phyloP scores from a whole-genome alignment of 805 yeast genomes.

The Candida jianshihensis region DNA sequence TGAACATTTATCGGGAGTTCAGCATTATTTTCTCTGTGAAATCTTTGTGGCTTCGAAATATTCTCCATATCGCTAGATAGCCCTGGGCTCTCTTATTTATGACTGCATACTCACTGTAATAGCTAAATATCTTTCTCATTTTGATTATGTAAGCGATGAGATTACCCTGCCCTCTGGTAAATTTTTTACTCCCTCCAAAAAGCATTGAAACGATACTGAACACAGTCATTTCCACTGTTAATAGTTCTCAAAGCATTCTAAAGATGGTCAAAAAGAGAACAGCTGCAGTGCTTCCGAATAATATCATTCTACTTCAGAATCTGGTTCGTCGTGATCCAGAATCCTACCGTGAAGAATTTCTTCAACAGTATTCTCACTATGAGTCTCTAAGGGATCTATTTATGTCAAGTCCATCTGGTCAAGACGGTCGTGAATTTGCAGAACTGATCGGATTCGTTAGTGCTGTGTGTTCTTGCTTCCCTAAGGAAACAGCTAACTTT shows the following conservation, averaged over 20 bases:
- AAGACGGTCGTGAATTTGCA: slow-evolving; percentile 46
- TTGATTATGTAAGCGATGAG: background rate
- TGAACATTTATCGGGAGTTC: no score
- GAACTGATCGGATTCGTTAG: slow-evolving; percentile 87
- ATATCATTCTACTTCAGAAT: slow-evolving; percentile 86
- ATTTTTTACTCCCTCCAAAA: background rate
- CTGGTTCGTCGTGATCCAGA: slow-evolving; percentile 90
- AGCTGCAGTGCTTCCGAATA: slow-evolving; percentile 89
- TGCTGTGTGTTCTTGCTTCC: slow-evolving; percentile 87
- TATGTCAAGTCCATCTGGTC: slow-evolving; percentile 53
- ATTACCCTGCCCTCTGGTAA: background rate
- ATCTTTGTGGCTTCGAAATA: no score
- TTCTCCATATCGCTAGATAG: no score
- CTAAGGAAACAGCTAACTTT: slow-evolving; percentile 77
- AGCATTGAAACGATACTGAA: background rate
- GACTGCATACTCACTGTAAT: no score
- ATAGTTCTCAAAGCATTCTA: no score
- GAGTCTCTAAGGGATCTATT: slow-evolving; percentile 86
- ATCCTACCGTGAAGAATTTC: slow-evolving; percentile 89
- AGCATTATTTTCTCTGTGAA: no score
- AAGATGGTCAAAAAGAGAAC: slow-evolving; percentile 81
- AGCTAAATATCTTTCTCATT: background rate
- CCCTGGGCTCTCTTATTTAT: no score
- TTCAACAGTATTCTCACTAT: slow-evolving; percentile 89
- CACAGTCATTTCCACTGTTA: no score